Evolutionary conservation across 1,284 basidiomycete genomes (phyloP), one percentile per base, ranked within the genome.

Genomic region (Athelia psychrophila): DNA sequence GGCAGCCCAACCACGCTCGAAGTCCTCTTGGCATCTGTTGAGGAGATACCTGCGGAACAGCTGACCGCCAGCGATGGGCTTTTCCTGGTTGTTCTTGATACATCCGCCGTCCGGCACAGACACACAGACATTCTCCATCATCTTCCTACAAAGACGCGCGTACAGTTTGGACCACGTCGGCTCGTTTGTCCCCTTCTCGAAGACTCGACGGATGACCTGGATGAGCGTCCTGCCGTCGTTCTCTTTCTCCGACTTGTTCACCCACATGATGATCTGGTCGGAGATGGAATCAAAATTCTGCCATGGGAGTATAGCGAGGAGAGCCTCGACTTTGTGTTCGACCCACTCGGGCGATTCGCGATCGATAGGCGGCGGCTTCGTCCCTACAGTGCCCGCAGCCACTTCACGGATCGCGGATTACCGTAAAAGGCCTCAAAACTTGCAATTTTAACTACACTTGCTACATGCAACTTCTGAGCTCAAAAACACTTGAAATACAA

Each of bases 241-340:
- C 79, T 98, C 95, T 60, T 87, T 81, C 71, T 88, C 86, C 5
- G 91, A 94, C 76, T 86, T 93, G 82, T 98, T 97, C 44, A 94
- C 95, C 91, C 91, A 98, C 18, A 81, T 75, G 58, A 97, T 88
- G 64, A 98, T 94, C 71, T 97, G 93, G 62, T 88, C 82, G 4
- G 91, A 95, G 63, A 98, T 97, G 6, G 91, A 88, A 61, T 96
- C 93, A 77, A 98, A 98, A 30, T 30, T 30, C 67, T 91, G 93
- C 76, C 98, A 93, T 81, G 95, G 88, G 1, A 98, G 84, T 77
- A 96, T 97, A 83, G 98, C 98, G 64, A 99, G 87, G 56, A 98
- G 72, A 49, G 77, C 78, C 73, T 93, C 95, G 76, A 98, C 95
- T 75, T 97, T 98, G 54, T 94, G 87, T 63, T 96, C 92, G 27